These are phyloP conservation scores for Corchorus capsularis DNA, from an alignment of 345 rosid genomes.

Conservation along the genomic window DNA sequence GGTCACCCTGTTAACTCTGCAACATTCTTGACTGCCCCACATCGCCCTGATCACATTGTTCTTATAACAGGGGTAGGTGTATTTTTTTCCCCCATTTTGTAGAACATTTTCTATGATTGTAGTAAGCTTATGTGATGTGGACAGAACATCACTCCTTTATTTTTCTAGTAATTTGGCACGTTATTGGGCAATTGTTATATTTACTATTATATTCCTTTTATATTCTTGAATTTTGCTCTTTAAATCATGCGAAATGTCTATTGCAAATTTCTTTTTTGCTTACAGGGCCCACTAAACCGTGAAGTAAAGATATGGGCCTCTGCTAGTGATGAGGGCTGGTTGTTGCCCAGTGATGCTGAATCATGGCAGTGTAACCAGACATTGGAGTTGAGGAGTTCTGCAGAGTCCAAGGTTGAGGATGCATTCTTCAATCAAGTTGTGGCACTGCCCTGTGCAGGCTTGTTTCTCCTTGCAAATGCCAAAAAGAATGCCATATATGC, in stretches of 20 bases:
- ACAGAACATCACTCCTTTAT: neutral
- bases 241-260: neutral
- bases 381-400: slow-evolving; percentile 59
- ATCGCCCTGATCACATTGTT: slow-evolving; percentile 70
- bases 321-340: slow-evolving; percentile 68
- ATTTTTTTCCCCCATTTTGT: slow-evolving; percentile 7
- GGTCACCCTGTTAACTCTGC: slow-evolving; percentile 67
- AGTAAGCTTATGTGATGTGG: slow-evolving; percentile 11
- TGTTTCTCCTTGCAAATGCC: slow-evolving; percentile 66
- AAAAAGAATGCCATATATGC: slow-evolving; percentile 77
- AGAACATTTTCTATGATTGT: neutral
- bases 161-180: neutral
- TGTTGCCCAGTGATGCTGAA: slow-evolving; percentile 62
- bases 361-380: slow-evolving; percentile 65
- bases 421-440: slow-evolving; percentile 74
- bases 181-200: neutral
- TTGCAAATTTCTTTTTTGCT: neutral
- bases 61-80: slow-evolving; percentile 68
- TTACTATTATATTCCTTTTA: neutral
- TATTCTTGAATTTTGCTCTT: neutral
- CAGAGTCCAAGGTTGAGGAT: slow-evolving; percentile 49
- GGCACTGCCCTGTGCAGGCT: slow-evolving; percentile 59
- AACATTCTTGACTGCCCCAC: slow-evolving; percentile 58
- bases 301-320: slow-evolving; percentile 70
- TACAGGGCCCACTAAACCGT: slow-evolving; percentile 64